phyloP scores from a whole-genome alignment of 2,329 filamentous ascomycete species.

The Claviceps africana region DNA sequence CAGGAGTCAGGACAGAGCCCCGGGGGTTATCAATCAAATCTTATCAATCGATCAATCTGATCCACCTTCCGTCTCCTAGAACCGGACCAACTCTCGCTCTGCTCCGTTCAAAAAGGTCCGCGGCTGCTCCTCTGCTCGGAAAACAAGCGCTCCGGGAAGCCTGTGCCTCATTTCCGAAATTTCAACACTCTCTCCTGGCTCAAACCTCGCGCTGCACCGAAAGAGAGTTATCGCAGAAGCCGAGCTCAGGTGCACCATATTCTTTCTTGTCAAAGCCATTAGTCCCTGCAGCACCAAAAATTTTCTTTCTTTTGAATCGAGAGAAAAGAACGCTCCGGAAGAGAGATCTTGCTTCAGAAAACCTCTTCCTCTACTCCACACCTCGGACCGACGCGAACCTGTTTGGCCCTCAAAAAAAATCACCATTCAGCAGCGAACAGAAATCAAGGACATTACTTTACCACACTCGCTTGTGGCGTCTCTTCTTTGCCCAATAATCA shows the following conservation, averaged over 20 bases:
- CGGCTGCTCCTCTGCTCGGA: slow-evolving; percentile 3
- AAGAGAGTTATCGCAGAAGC: neutral
- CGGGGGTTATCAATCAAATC: slow-evolving; percentile 30
- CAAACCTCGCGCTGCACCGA: neutral
- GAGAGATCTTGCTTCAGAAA: neutral
- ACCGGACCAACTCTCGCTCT: slow-evolving; percentile 15
- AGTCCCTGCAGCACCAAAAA: neutral
- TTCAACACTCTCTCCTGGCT: neutral
- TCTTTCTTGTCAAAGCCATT: neutral
- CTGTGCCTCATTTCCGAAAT: neutral
- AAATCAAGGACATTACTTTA: neutral
- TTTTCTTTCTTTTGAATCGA: neutral
- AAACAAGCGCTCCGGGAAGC: neutral
- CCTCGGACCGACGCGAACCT: neutral
- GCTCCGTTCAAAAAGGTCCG: slow-evolving; percentile 5
- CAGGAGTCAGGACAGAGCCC: neutral
- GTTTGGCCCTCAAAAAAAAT: neutral
- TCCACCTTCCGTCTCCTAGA: slow-evolving; percentile 18
- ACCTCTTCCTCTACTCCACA: neutral
- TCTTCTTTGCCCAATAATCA: neutral
- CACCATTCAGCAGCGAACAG: neutral
- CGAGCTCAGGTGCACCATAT: neutral
- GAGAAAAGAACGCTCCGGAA: neutral
- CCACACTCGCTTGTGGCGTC: neutral
- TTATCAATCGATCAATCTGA: slow-evolving; percentile 32